Evolutionary conservation across 2,329 filamentous ascomycete species (phyloP).

Genomic region (Penicillium sp.): DNA sequence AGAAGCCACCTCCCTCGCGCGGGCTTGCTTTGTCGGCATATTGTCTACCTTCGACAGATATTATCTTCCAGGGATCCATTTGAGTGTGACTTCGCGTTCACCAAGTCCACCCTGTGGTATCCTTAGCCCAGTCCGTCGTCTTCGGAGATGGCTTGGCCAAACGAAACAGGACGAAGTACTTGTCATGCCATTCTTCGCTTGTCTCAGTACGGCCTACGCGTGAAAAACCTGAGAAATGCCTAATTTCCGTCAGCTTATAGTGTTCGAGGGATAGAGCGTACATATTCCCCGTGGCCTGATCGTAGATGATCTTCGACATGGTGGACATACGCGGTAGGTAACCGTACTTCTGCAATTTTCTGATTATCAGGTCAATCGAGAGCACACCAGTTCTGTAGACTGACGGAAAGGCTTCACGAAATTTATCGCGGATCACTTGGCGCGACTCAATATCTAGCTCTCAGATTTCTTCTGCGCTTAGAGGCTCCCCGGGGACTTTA

Average conservation of each 20-base stretch:
- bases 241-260: slow-evolving; percentile 4
- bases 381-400: slow-evolving; percentile 1
- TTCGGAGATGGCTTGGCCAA: slow-evolving; percentile 6
- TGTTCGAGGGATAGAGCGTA: slow-evolving; percentile 1
- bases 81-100: background rate
- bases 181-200: slow-evolving; percentile 8
- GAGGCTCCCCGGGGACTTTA: slow-evolving; percentile 20
- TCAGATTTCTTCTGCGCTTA: slow-evolving; percentile 19
- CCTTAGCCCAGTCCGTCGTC: slow-evolving; percentile 38
- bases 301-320: slow-evolving; percentile 7
- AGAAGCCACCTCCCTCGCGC: too few relatives aligned
- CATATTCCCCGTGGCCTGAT: slow-evolving; percentile 5
- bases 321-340: slow-evolving; percentile 5
- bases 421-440: slow-evolving; percentile 5
- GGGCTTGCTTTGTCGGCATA: too few relatives aligned
- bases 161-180: slow-evolving; percentile 5
- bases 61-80: too few relatives aligned
- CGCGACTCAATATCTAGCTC: slow-evolving; percentile 6
- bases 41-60: too few relatives aligned
- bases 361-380: slow-evolving; percentile 1
- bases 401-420: slow-evolving; percentile 7
- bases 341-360: slow-evolving; percentile 3
- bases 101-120: slow-evolving; percentile 6
- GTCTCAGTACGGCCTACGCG: slow-evolving; percentile 2
- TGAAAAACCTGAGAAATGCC: slow-evolving; percentile 7